Base-by-base conservation (phyloP, 2,329 filamentous ascomycete species). In the Stenocarpella maydis region DNA sequence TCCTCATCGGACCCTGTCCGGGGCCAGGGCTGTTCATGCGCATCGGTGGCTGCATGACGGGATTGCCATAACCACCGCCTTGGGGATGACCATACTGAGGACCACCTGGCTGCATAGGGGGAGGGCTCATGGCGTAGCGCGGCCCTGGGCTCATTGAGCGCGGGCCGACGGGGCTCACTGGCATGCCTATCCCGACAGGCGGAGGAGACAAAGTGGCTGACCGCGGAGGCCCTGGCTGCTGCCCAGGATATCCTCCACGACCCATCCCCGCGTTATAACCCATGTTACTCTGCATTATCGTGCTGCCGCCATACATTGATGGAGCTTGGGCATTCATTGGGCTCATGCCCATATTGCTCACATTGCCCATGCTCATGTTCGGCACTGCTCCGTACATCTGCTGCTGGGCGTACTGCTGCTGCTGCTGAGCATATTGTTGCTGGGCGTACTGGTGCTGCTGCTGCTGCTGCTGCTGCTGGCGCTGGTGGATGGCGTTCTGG, bases 401-500 rank as follows among this genome's bases (percentile, higher is more conserved):
- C 71, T 74, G 75, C 72, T 74, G 74, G 43, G 77, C 71, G 64
- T 76, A 76, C 26, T 77, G 76, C 26, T 78, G 77, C 50, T 79
- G 78, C 50, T 80, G 75, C 31, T 78, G 73, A 17, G 50, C 24
- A 21, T 53, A 73, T 72, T 70, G 74, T 73, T 75, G 75, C 73
- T 74, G 74, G 45, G 77, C 77, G 24, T 77, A 73, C 65, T 79
- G 75, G 65, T 82, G 79, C 15, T 80, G 77, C 19, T 78, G 78
- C 26, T 77, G 75, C 50, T 78, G 75, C 28, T 78, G 77, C 54
- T 78, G 73, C 58, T 78, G 77, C 28, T 92, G 89, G 34, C 90
- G 85, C 77, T 92, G 90, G 53, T 86, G 84, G 75, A 94, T 93
- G 0, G 91, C 92, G 71, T 92, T 86, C 73, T 94, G 90, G 9